Base-by-base conservation (phyloP, 2,329 filamentous ascomycete genomes). In the Cytospora paraplurivora region DNA sequence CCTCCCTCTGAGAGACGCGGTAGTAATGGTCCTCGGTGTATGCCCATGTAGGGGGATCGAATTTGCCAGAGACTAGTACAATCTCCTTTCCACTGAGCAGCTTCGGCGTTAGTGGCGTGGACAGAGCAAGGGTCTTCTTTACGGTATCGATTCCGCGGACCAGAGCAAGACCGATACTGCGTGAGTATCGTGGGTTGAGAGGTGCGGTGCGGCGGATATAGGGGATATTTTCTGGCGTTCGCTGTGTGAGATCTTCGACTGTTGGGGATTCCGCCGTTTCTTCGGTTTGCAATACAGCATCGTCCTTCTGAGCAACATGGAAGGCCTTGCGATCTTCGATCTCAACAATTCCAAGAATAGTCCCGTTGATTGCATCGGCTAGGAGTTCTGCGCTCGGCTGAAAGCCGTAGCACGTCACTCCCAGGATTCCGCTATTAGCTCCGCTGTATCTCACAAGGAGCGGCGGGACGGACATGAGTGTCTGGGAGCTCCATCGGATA, bases 41-140 rank as follows among this genome's bases (percentile, higher is more conserved):
- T 1, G 87, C 86, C 88, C 88, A 92, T 3, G 81, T 85, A 0
- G 89, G 88, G 1, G 84, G 76, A 69, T 92, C 89, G 62, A 90
- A 85, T 68, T 84, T 88, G 2, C 89, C 89, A 60, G 87, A 83
- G 0, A 92, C 82, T 4, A 92, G 78, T 3, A 91, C 82, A 17
- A 91, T 76, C 17, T 80, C 76, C 37, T 79, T 76, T 0, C 81
- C 81, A 34, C 74, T 72, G 8, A 74, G 70, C 50, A 72, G 76
- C 19, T 80, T 71, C 0, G 72, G 58, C 0, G 78, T 62, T 7
- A 88, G 77, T 0, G 90, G 89, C 0, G 88, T 89, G 1, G 93
- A 71, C 1, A 94, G 70, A 64, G 92, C 87, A 4, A 94, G 75
- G 7, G 79, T 72, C 4, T 80, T 77, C 0, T 75, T 79, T 27